Evolutionary conservation across 2,329 filamentous ascomycete genomes (phyloP), one percentile per base, ranked within the genome.

Genomic region (Talaromyces sp.): DNA sequence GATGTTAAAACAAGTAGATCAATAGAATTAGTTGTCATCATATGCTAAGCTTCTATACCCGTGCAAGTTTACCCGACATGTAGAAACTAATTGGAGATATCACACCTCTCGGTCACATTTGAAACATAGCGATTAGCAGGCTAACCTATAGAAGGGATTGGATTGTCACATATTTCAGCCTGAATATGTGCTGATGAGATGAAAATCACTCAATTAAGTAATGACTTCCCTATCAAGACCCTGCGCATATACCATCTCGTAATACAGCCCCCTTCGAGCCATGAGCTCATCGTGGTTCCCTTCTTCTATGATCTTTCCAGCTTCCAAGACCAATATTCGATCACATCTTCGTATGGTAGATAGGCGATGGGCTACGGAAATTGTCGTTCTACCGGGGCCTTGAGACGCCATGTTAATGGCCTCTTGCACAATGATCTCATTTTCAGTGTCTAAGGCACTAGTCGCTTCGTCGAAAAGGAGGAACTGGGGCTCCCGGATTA

Each of bases 401-500:
- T 45, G 22, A 45, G 43, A 45, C 13, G 43, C 43, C 43, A 45
- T n/a, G 43, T 45, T 22, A n/a, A 45, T 45, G 19, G 92, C 92
- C 39, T 90, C 90, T 75, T 96, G 92, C 1, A 96, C 92, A 10
- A 93, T 88, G 59, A 90, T 90, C 78, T 96, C 92, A 0, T 90
- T 93, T 73, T 92, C 91, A 11, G 92, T 94, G 72, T 96, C 92
- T 0, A 96, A 83, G 13, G 91, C 91, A 43, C 89, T 92, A 1
- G 92, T 97, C 2, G 93, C 92, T 75, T 97, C 93, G 68, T 97
- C 93, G 5, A 96, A 87, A 0, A 97, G 85, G 2, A 98, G 81
- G 0, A 98, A 84, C 0, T 90, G 87, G 0, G 93, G 87, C 72
- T 97, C 86, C 57, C 93, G 83, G 3, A 98, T 77, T 43, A 85